These are phyloP conservation scores for Triticum urartu DNA, from an alignment of 176 grass and related monocot species.

Conservation along the genomic window DNA sequence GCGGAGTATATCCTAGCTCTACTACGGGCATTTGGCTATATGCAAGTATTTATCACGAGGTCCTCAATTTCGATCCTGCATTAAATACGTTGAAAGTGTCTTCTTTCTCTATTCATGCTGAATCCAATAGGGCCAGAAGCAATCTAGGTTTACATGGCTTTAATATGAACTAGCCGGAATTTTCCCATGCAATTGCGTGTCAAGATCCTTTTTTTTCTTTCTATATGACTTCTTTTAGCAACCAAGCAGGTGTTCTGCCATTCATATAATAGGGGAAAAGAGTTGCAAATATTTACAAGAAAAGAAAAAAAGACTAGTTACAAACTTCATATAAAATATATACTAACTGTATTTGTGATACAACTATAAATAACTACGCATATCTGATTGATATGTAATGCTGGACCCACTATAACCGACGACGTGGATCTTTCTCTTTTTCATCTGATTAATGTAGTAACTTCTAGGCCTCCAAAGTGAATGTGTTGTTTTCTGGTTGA, in stretches of 20 bases:
- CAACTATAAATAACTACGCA: neutral
- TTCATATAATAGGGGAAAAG: neutral
- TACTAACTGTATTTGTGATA: neutral
- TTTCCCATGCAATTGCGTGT: neutral
- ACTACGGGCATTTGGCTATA: neutral
- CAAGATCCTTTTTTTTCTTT: neutral
- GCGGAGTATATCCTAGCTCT: neutral
- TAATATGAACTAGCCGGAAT: neutral
- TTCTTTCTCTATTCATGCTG: slow-evolving; percentile 11
- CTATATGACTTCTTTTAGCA: neutral
- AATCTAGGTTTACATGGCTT: slow-evolving; percentile 4
- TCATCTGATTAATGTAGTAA: neutral
- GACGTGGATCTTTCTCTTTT: neutral
- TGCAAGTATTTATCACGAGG: slow-evolving; percentile 9
- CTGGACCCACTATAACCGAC: neutral
- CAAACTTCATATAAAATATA: neutral
- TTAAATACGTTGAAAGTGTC: slow-evolving; percentile 21
- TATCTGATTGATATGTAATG: neutral
- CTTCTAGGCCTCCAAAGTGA: neutral
- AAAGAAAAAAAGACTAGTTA: neutral
- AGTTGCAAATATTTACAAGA: neutral
- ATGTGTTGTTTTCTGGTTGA: neutral
- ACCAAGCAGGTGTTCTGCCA: neutral
- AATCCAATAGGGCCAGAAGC: neutral
- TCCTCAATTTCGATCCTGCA: slow-evolving; percentile 38